These are phyloP conservation scores for Calocybe gambosa DNA, from an alignment of 1,284 basidiomycete genomes.

Conservation along the genomic window DNA sequence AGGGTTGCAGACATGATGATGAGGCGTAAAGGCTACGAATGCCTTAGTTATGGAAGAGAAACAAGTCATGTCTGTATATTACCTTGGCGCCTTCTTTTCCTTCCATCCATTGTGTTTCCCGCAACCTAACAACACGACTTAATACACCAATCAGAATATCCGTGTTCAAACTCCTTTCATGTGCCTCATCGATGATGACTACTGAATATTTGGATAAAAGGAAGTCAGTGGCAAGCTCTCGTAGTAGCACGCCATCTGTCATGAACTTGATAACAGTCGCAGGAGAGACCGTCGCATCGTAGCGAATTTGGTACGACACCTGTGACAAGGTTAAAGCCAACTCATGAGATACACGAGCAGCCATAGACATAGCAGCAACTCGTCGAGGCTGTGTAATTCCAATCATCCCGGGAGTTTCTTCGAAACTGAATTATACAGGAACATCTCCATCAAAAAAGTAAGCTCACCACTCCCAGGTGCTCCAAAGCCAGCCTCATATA, in stretches of 20 bases:
- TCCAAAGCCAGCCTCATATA: slow-evolving; percentile 97
- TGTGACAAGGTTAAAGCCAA: slow-evolving; percentile 73
- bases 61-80: background rate
- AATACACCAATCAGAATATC: slow-evolving; percentile 96
- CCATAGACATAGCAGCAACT: slow-evolving; percentile 96
- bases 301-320: slow-evolving; percentile 96
- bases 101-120: slow-evolving; percentile 85
- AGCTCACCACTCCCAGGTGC: slow-evolving; percentile 67
- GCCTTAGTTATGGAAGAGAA: slow-evolving; percentile 7
- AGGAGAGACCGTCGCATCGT: slow-evolving; percentile 88
- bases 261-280: slow-evolving; percentile 97
- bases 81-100: slow-evolving; percentile 65
- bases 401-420: slow-evolving; percentile 97
- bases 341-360: slow-evolving; percentile 86
- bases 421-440: slow-evolving; percentile 4
- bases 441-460: background rate
- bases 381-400: slow-evolving; percentile 96
- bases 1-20: slow-evolving; percentile 99
- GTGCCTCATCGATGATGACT: slow-evolving; percentile 96
- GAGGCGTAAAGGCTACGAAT: slow-evolving; percentile 75
- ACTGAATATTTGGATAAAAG: slow-evolving; percentile 88
- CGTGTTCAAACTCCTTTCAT: slow-evolving; percentile 97
- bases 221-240: slow-evolving; percentile 91
- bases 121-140: slow-evolving; percentile 83
- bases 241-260: slow-evolving; percentile 96